phyloP scores from a whole-genome alignment of 345 rosid species.

The Bruguiera parviflora region DNA sequence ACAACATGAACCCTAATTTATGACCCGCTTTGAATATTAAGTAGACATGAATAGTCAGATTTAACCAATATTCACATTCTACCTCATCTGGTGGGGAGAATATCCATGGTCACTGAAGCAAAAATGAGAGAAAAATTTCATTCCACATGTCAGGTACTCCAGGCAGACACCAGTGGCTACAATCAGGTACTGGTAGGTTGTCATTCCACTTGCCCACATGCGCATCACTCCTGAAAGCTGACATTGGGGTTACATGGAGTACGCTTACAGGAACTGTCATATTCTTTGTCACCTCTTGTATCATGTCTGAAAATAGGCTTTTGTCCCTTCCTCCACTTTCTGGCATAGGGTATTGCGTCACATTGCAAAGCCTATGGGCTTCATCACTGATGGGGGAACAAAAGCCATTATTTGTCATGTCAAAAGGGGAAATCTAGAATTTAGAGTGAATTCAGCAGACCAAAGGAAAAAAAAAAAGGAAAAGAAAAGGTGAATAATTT shows the following conservation, averaged over 20 bases:
- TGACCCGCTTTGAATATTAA: too few relatives aligned
- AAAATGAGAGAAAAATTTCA: constrained; percentile 60
- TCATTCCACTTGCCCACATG: constrained; percentile 82
- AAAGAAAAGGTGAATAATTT: neutral
- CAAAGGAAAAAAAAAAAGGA: neutral
- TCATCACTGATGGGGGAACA: constrained; percentile 42
- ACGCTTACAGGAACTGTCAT: constrained; percentile 58
- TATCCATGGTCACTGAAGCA: constrained; percentile 16
- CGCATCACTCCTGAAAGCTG: constrained; percentile 74
- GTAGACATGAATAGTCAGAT: too few relatives aligned
- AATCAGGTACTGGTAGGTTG: constrained; percentile 62
- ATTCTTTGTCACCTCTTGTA: constrained; percentile 48
- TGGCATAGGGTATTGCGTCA: constrained; percentile 50
- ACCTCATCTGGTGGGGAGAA: constrained; percentile 5
- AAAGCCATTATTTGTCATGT: constrained; percentile 3
- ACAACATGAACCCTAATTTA: too few relatives aligned
- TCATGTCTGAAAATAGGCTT: constrained; percentile 51
- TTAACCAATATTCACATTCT: constrained; percentile 14
- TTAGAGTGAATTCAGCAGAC: neutral
- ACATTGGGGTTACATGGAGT: constrained; percentile 69
- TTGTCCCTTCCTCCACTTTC: constrained; percentile 55
- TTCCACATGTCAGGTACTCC: constrained; percentile 92
- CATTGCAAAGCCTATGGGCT: constrained; percentile 56
- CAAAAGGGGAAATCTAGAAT: neutral
- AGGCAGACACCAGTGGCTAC: constrained; percentile 97